phyloP scores from a whole-genome alignment of 805 yeast species.

The Tetrapisispora iriomotensis region DNA sequence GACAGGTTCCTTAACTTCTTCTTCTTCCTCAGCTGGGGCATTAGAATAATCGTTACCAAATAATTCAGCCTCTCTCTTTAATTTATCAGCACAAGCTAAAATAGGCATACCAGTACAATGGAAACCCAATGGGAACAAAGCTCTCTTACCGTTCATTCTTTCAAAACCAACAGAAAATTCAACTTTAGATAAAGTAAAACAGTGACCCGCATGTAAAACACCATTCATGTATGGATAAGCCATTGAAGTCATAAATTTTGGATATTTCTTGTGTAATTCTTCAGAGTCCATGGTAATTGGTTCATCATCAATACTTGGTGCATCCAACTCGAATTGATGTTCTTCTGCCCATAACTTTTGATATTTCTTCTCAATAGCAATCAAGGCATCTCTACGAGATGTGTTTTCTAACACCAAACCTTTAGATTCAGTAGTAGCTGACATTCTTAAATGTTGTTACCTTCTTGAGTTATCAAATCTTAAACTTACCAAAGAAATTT shows the following conservation, averaged over 20 bases:
- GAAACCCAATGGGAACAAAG: constrained; percentile 92
- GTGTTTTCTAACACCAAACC: constrained; percentile 47
- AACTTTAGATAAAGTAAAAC: constrained; percentile 87
- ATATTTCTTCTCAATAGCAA: constrained; percentile 79
- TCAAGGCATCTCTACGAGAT: constrained; percentile 87
- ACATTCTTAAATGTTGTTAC: constrained; percentile 9
- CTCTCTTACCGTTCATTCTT: constrained; percentile 87
- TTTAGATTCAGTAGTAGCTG: constrained; percentile 24
- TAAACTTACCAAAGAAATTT: neutral
- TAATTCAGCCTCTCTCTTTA: constrained; percentile 81
- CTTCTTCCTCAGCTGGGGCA: constrained; percentile 48
- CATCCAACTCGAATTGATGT: constrained; percentile 75
- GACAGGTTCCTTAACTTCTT: constrained; percentile 20
- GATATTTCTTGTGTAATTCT: constrained; percentile 66
- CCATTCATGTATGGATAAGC: constrained; percentile 99
- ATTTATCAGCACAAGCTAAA: constrained; percentile 88
- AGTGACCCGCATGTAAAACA: constrained; percentile 94
- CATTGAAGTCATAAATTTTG: constrained; percentile 87
- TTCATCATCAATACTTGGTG: constrained; percentile 66
- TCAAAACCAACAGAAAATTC: constrained; percentile 91
- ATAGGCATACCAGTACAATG: constrained; percentile 99
- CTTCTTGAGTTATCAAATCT: neutral
- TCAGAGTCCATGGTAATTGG: constrained; percentile 47
- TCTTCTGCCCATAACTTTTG: constrained; percentile 83
- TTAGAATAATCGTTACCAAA: constrained; percentile 76